These are phyloP conservation scores for Colletotrichum sublineola DNA, from an alignment of 2,329 filamentous ascomycete genomes.

Conservation along the genomic window DNA sequence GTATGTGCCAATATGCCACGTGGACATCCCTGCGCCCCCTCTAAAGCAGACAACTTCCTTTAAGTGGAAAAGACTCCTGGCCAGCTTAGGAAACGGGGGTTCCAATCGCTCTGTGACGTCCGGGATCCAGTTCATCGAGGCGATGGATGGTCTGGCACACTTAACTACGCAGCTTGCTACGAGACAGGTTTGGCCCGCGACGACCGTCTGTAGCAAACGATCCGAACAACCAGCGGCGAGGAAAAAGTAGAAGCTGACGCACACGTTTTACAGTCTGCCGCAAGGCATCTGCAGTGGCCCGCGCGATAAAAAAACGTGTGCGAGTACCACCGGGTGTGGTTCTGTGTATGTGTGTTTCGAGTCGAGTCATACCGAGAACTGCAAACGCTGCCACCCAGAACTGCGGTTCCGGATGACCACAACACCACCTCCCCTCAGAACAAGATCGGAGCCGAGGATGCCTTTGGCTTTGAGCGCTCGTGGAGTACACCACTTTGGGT, in stretches of 20 bases:
- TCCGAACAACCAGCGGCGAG: background rate
- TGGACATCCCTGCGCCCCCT: background rate
- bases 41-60: background rate
- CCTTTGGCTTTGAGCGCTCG: background rate
- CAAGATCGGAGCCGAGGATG: background rate
- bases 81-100: background rate
- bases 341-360: background rate
- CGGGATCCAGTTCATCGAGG: background rate
- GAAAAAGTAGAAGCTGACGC: background rate
- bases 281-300: background rate
- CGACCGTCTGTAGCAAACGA: background rate
- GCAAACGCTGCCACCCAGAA: background rate
- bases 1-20: background rate
- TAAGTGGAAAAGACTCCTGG: background rate
- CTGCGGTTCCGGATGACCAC: background rate
- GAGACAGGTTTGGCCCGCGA: background rate
- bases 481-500: background rate
- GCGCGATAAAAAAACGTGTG: background rate
- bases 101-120: background rate
- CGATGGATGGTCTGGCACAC: background rate
- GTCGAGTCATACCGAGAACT: background rate
- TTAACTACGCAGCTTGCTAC: background rate
- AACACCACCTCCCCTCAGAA: background rate
- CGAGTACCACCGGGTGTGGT: background rate
- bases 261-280: background rate